These are phyloP conservation scores for Papiliotrema terrestris DNA, from an alignment of 1,284 basidiomycete genomes.

Conservation along the genomic window DNA sequence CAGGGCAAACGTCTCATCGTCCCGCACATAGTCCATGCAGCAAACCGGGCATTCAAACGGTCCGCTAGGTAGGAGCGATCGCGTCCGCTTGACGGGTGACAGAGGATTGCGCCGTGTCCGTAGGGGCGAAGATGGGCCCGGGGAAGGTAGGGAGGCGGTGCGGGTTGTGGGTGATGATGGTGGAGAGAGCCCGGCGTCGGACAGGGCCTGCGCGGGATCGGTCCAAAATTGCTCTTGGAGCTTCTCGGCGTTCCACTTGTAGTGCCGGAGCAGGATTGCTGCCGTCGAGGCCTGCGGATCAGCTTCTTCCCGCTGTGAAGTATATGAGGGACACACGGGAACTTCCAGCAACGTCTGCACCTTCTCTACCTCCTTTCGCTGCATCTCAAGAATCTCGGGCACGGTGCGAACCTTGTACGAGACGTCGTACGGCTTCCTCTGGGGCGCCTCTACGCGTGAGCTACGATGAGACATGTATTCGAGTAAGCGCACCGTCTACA, in stretches of 20 bases:
- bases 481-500: slow-evolving; percentile 34
- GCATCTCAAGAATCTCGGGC: slow-evolving; percentile 72
- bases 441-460: slow-evolving; percentile 22
- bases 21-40: slow-evolving; percentile 64
- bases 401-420: slow-evolving; percentile 62
- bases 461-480: not conserved
- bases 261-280: slow-evolving; percentile 74
- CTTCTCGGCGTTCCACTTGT: slow-evolving; percentile 93
- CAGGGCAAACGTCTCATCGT: slow-evolving; percentile 59
- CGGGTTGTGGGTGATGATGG: slow-evolving; percentile 38
- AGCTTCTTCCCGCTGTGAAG: not conserved
- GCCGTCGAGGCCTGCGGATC: slow-evolving; percentile 56
- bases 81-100: slow-evolving; percentile 51
- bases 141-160: slow-evolving; percentile 33
- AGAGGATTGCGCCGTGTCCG: slow-evolving; percentile 32
- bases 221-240: slow-evolving; percentile 96
- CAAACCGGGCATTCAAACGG: slow-evolving; percentile 85
- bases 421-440: slow-evolving; percentile 49
- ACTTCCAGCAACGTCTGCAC: slow-evolving; percentile 80
- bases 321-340: slow-evolving; percentile 59
- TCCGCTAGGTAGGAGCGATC: slow-evolving; percentile 47
- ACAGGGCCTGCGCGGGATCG: slow-evolving; percentile 65
- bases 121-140: slow-evolving; percentile 26
- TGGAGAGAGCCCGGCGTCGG: slow-evolving; percentile 62
- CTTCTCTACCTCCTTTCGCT: slow-evolving; percentile 73